A percentile compares a stretch with the other conserved stretches of the same genome.
Conservation (phyloP, 352 stramenopile species). For the Globisporangium sylvaticum region DNA sequence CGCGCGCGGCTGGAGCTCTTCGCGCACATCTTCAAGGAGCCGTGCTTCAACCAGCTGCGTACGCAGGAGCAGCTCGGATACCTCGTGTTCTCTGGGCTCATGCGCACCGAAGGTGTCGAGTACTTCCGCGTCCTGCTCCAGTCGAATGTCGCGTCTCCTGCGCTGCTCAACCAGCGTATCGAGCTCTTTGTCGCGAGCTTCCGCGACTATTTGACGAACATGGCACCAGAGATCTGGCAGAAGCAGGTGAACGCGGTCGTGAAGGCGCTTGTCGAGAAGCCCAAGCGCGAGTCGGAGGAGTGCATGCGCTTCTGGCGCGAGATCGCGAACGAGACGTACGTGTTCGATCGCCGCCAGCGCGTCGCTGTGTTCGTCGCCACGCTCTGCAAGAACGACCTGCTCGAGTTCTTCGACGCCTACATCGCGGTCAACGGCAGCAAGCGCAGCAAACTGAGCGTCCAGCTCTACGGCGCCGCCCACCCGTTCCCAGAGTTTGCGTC, state of each 20-base stretch:
- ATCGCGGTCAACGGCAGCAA: constrained; percentile 20
- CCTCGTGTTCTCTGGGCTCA: constrained; percentile 57
- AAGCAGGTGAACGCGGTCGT: constrained; percentile 67
- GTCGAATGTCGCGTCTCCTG: constrained; percentile 61
- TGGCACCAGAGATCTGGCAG: constrained; percentile 26
- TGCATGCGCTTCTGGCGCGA: constrained; percentile 46
- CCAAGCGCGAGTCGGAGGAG: constrained; percentile 62
- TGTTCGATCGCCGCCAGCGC: constrained; percentile 54
- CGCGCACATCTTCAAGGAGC: constrained; percentile 52
- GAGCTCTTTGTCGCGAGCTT: constrained; percentile 56
- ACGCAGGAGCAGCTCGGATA: constrained; percentile 73
- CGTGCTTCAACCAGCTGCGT: constrained; percentile 57
- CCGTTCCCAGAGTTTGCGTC: constrained; percentile 26
- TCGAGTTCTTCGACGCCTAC: constrained; percentile 68
- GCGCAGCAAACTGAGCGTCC: constrained; percentile 53
- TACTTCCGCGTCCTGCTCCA: constrained; percentile 78
- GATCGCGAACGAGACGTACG: constrained; percentile 64
- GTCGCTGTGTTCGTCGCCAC: constrained; percentile 48
- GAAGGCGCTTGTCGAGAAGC: constrained; percentile 59
- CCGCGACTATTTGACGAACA: constrained; percentile 25
- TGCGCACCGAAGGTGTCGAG: constrained; percentile 38
- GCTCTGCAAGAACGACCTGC: constrained; percentile 42
- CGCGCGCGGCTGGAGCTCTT: constrained; percentile 49
- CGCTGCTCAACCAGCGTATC: constrained; percentile 64
- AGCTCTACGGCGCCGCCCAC: constrained; percentile 56